Evolutionary conservation across 257 asterid species (phyloP).

Genomic region (Parsonsia alboflavescens): DNA sequence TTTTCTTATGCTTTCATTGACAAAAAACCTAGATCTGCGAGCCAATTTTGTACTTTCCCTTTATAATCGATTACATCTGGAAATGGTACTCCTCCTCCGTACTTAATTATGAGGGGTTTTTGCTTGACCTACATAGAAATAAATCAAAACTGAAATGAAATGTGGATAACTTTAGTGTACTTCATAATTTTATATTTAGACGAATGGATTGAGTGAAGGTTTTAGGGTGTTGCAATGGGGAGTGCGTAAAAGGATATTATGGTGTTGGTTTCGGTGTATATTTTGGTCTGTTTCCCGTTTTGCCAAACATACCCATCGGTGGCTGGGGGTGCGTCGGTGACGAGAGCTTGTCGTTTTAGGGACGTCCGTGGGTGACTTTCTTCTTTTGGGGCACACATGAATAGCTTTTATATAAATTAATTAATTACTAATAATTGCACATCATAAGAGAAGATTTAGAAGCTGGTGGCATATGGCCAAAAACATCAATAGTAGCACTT

Average conservation of each 20-base stretch:
- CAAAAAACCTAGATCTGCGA: slow-evolving; percentile 4
- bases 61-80: no score
- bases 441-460: no score
- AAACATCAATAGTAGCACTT: no score
- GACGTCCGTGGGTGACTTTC: not conserved
- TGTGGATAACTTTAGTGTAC: no score
- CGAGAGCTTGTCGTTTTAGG: slow-evolving; percentile 1
- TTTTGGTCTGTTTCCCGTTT: slow-evolving; percentile 1
- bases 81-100: no score
- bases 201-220: not conserved
- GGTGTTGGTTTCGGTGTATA: not conserved
- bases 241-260: not conserved
- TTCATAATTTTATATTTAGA: not conserved
- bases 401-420: not conserved
- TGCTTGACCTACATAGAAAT: no score
- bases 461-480: no score
- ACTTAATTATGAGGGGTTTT: no score
- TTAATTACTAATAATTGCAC: no score
- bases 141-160: no score
- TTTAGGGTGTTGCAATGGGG: not conserved
- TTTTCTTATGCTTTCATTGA: not conserved
- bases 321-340: not conserved
- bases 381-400: not conserved
- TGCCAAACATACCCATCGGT: slow-evolving; percentile 1
- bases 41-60: not conserved